Evolutionary conservation across 805 yeast genomes (phyloP).

Genomic region (Saccharomycopsis fermentans): DNA sequence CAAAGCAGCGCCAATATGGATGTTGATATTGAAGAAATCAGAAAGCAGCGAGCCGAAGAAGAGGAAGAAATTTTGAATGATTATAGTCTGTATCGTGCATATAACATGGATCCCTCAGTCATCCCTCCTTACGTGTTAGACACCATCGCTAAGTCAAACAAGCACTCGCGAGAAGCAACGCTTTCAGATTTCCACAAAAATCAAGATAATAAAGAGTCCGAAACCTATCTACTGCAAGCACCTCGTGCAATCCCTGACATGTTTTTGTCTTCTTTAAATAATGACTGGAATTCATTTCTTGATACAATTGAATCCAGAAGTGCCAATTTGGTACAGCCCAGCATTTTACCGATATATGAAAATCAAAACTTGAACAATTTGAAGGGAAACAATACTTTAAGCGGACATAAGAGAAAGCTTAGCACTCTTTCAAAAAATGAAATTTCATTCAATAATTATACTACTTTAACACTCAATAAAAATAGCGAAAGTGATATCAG

Average conservation of each 20-base stretch:
- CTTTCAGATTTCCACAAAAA: conserved; percentile 10
- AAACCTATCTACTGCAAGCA: neutral
- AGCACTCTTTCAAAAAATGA: neutral
- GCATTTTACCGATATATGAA: conserved; percentile 1
- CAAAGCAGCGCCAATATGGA: neutral
- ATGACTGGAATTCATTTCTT: conserved; percentile 44
- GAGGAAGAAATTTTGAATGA: conserved; percentile 5
- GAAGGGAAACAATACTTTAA: neutral
- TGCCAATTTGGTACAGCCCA: conserved; percentile 19
- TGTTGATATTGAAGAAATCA: neutral
- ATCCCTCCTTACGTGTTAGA: conserved; percentile 62
- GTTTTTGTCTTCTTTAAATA: conserved; percentile 29
- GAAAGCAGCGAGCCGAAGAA: conserved; percentile 14
- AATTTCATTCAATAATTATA: neutral
- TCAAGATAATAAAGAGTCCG: conserved; percentile 3
- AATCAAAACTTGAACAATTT: neutral
- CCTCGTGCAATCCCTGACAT: conserved; percentile 21
- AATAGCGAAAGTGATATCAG: neutral
- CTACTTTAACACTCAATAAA: neutral
- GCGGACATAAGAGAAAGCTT: neutral
- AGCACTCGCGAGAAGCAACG: conserved; percentile 8
- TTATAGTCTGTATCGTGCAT: neutral
- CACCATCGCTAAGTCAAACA: conserved; percentile 28
- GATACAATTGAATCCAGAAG: conserved; percentile 36
- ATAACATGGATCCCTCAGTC: conserved; percentile 30